A percentile compares a stretch with the other conserved stretches of the same genome.
These are phyloP conservation scores for Bryoerythrophyllum caledonicum DNA, from an alignment of 225 moss, liverwort and hornwort genomes.

Conservation along the genomic window DNA sequence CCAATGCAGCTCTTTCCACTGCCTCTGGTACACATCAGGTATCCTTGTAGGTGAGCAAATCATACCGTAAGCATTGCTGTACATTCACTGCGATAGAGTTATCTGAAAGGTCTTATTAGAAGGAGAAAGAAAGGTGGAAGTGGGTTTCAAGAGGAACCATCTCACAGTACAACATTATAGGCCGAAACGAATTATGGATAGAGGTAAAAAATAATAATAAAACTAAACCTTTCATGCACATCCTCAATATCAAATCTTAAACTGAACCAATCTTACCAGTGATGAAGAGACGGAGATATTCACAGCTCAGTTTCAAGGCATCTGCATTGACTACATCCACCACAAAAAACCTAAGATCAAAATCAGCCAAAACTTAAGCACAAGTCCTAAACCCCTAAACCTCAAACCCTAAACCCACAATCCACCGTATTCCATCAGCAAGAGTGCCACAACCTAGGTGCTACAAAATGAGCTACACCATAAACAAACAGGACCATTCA, in stretches of 20 bases:
- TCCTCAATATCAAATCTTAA: not conserved
- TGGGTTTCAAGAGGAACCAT: too few species aligned
- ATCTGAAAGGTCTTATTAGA: too few species aligned
- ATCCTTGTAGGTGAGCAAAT: too few species aligned
- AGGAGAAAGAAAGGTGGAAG: too few species aligned
- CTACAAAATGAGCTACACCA: too few species aligned
- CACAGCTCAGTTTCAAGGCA: constrained; percentile 82
- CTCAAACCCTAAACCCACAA: constrained; percentile 1
- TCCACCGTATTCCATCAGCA: constrained; percentile 12
- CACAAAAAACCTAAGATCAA: not conserved
- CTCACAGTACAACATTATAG: too few species aligned
- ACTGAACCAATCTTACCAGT: constrained; percentile 46
- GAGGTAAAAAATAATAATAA: too few species aligned
- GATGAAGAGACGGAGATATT: constrained; percentile 73
- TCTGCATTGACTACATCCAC: constrained; percentile 65
- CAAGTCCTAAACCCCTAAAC: too few species aligned
- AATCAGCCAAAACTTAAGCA: not conserved
- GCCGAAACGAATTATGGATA: too few species aligned
- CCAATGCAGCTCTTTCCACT: constrained; percentile 67
- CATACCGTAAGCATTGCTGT: not conserved
- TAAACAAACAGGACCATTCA: not conserved
- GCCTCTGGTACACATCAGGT: constrained; percentile 55
- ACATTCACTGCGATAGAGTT: too few species aligned
- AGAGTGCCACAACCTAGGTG: too few species aligned
- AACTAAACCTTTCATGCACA: not conserved